A percentile compares a stretch with the other conserved stretches of the same genome.
Conservation (phyloP, 257 asterid species). For the Scutellaria baicalensis region DNA sequence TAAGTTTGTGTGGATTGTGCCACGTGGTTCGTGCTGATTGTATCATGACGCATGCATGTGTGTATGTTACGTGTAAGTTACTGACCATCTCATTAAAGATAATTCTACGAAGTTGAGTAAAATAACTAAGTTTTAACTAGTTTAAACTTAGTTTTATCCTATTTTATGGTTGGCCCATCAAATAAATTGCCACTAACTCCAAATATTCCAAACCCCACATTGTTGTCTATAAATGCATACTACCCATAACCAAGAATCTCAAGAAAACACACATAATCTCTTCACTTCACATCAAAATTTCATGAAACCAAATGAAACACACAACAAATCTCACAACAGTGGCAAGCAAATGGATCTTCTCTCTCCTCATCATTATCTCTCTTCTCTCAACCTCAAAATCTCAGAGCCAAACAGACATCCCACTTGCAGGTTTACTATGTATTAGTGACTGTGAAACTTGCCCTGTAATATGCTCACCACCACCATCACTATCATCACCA, state of each 20-base stretch:
- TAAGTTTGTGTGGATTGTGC: too few relatives aligned
- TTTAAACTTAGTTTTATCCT: too few relatives aligned
- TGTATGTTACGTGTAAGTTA: too few relatives aligned
- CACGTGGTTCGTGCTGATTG: too few relatives aligned
- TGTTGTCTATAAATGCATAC: conserved; percentile 19
- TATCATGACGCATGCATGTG: too few relatives aligned
- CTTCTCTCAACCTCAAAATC: conserved; percentile 18
- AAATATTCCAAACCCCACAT: too few relatives aligned
- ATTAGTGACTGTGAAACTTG: conserved; percentile 67
- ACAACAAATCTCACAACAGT: conserved; percentile 9
- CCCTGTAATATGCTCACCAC: conserved; percentile 72
- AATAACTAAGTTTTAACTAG: too few relatives aligned
- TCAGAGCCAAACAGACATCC: conserved; percentile 16
- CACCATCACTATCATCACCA: conserved; percentile 30
- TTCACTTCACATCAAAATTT: background rate
- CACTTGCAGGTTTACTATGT: conserved; percentile 43
- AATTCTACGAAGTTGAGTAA: too few relatives aligned
- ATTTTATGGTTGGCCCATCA: too few relatives aligned
- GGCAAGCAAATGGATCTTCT: conserved; percentile 10
- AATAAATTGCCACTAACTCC: too few relatives aligned
- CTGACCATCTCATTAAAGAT: too few relatives aligned
- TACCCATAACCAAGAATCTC: background rate
- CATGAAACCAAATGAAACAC: conserved; percentile 22
- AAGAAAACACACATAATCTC: background rate
- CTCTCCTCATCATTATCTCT: conserved; percentile 22